Percentiles rank a stretch among this genome's conserved stretches.
Evolutionary conservation across 352 stramenopile species (phyloP).

Genomic region (Pythium chondricola): DNA sequence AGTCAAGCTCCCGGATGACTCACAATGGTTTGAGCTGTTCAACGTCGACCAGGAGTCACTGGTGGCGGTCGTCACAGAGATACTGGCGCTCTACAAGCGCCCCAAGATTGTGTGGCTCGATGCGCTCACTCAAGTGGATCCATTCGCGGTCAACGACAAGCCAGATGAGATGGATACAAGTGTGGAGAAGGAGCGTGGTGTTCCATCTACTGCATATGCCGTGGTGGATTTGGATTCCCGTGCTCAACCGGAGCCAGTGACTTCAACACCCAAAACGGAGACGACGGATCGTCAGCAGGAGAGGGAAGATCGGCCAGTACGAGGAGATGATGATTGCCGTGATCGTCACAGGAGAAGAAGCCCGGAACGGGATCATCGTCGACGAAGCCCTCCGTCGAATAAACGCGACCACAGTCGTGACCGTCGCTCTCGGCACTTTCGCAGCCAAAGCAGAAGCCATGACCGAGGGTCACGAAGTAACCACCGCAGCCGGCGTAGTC

Average conservation of each 20-base stretch:
- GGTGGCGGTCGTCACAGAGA: constrained; percentile 38
- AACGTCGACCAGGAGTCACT: constrained; percentile 51
- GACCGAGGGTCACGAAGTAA: neutral
- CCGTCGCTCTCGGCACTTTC: no score
- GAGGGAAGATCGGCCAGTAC: no score
- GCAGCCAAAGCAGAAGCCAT: constrained; percentile 2
- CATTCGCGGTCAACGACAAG: constrained; percentile 53
- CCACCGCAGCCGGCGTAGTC: constrained; percentile 4
- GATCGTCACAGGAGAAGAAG: neutral
- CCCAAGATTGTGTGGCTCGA: constrained; percentile 64
- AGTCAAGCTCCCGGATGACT: constrained; percentile 46
- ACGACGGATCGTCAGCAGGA: no score
- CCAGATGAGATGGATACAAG: no score
- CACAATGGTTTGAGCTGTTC: constrained; percentile 64
- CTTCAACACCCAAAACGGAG: no score
- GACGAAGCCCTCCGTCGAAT: no score
- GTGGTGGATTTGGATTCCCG: no score
- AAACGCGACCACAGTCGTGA: neutral
- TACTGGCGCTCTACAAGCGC: constrained; percentile 56
- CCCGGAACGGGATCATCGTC: neutral
- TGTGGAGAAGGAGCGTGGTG: neutral
- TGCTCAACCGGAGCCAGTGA: neutral
- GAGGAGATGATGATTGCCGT: no score
- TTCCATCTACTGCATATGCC: neutral
- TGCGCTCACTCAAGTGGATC: constrained; percentile 59